Evolutionary conservation across 1,284 basidiomycete genomes (phyloP).

Genomic region (Hypsizygus ulmarius): DNA sequence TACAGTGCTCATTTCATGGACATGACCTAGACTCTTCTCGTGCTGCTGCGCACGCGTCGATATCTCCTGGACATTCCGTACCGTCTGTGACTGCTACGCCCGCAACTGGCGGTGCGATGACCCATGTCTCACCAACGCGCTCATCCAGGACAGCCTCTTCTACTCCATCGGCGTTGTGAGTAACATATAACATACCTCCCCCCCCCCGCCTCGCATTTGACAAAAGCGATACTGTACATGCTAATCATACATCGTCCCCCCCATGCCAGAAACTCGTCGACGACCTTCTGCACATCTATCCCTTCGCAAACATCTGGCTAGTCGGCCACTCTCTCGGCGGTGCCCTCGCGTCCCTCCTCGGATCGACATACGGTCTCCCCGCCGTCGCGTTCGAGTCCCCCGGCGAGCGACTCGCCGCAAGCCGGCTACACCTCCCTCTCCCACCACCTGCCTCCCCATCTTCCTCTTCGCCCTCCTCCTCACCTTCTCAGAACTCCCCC

Average conservation of each 20-base stretch:
- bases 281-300: slow-evolving; percentile 82
- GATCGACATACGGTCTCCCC: slow-evolving; percentile 92
- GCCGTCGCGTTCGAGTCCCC: slow-evolving; percentile 70
- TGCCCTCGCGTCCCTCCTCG: slow-evolving; percentile 82
- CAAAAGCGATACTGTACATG: too few relatives aligned
- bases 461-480: not conserved
- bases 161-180: slow-evolving; percentile 79
- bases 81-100: slow-evolving; percentile 90
- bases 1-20: not conserved
- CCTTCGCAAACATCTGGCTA: slow-evolving; percentile 87
- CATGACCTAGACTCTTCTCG: slow-evolving; percentile 66
- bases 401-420: slow-evolving; percentile 27
- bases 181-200: too few relatives aligned
- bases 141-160: slow-evolving; percentile 90
- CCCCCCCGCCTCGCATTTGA: too few relatives aligned
- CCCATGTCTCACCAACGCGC: slow-evolving; percentile 79
- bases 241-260: not conserved
- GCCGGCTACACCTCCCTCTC: slow-evolving; percentile 81
- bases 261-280: slow-evolving; percentile 64
- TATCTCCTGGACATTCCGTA: slow-evolving; percentile 77
- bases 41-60: slow-evolving; percentile 97
- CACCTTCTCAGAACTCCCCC: too few relatives aligned
- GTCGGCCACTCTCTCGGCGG: slow-evolving; percentile 90
- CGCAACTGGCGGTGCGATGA: slow-evolving; percentile 76
- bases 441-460: slow-evolving; percentile 32